Evolutionary conservation across 208 protist species (phyloP).

Genomic region (Willaertia magna): DNA sequence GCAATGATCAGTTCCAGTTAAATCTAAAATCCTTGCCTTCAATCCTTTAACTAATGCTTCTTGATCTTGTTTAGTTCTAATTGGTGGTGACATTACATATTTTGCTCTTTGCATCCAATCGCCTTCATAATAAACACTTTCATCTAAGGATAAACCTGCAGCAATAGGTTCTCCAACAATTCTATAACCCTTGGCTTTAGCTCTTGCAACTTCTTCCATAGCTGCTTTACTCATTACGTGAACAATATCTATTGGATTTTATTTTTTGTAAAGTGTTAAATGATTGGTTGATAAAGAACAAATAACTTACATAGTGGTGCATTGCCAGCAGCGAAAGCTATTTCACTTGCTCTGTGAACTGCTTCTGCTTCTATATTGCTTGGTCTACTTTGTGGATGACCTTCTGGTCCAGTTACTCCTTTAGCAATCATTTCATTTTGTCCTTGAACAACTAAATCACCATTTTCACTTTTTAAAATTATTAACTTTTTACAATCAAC

Average conservation of each 20-base stretch:
- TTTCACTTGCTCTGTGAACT: slow-evolving; percentile 38
- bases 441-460: slow-evolving; percentile 39
- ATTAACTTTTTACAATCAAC: neutral
- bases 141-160: neutral
- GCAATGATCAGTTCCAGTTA: slow-evolving; percentile 40
- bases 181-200: slow-evolving; percentile 26
- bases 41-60: neutral
- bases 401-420: slow-evolving; percentile 51
- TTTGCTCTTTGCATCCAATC: neutral
- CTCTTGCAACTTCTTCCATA: slow-evolving; percentile 21
- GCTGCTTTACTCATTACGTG: slow-evolving; percentile 40
- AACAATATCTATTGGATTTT: neutral
- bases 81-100: neutral
- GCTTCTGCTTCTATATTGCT: slow-evolving; percentile 51
- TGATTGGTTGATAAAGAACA: neutral
- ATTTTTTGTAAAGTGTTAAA: too few relatives aligned
- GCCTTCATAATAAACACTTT: neutral
- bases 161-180: slow-evolving; percentile 27
- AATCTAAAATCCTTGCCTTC: neutral
- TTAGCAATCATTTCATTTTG: slow-evolving; percentile 34
- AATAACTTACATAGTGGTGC: neutral
- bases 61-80: neutral
- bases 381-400: slow-evolving; percentile 43
- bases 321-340: neutral
- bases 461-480: slow-evolving; percentile 49